A percentile compares a stretch with the other conserved stretches of the same genome.
These are phyloP conservation scores for Pisolithus sp. DNA, from an alignment of 768 basidiomycete genomes.

Conservation along the genomic window DNA sequence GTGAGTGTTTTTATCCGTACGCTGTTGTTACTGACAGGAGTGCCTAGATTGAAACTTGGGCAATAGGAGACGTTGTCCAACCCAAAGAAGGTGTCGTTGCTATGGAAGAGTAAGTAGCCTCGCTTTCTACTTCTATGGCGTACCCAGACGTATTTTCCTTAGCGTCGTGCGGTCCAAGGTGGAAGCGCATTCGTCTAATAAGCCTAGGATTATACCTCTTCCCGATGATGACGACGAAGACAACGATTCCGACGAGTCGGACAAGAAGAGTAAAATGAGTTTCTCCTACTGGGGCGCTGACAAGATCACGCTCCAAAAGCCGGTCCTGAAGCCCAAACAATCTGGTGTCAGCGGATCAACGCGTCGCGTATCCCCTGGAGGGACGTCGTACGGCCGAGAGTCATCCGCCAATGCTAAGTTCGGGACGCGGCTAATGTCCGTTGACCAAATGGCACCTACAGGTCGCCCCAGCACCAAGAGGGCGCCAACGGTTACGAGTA, in stretches of 20 bases:
- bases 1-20: conserved; percentile 31
- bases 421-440: conserved; percentile 72
- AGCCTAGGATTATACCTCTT: conserved; percentile 63
- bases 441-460: conserved; percentile 37
- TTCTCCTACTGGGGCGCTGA: conserved; percentile 93
- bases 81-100: conserved; percentile 77
- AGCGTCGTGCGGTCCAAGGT: conserved; percentile 70
- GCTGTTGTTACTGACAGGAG: neutral
- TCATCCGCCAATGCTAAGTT: conserved; percentile 92
- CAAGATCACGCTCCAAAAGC: conserved; percentile 82
- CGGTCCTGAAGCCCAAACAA: conserved; percentile 47
- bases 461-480: conserved; percentile 61
- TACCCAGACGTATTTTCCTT: conserved; percentile 6
- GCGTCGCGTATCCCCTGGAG: conserved; percentile 37
- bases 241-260: conserved; percentile 74
- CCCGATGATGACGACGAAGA: conserved; percentile 57
- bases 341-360: conserved; percentile 29
- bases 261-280: conserved; percentile 89
- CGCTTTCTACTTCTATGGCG: neutral
- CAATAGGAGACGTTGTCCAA: conserved; percentile 68
- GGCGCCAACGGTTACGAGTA: conserved; percentile 37
- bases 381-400: conserved; percentile 62
- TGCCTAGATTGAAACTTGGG: conserved; percentile 79
- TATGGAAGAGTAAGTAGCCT: conserved; percentile 75
- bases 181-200: conserved; percentile 49